Conservation (phyloP, 140 eudicot genomes). For the Bidens hawaiensis region DNA sequence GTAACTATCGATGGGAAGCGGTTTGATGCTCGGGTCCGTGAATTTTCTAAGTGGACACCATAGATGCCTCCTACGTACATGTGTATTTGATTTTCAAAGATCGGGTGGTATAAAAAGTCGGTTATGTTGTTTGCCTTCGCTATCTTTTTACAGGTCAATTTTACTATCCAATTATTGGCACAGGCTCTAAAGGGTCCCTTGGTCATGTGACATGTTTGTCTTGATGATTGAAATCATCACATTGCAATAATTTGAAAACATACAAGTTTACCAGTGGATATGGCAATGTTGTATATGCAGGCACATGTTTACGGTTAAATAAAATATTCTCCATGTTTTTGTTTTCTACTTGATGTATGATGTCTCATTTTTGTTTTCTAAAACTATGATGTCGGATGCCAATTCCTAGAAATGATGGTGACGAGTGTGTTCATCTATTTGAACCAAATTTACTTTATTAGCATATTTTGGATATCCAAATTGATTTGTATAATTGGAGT, state of each 20-base stretch:
- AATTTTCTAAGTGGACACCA: no score
- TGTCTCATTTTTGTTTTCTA: not conserved
- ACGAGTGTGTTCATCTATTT: no score
- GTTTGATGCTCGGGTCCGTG: no score
- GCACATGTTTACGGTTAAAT: not conserved
- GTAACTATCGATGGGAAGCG: no score
- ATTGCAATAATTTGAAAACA: not conserved
- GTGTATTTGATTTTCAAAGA: not conserved
- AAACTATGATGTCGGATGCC: not conserved
- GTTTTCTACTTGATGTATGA: not conserved
- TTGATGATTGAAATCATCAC: not conserved
- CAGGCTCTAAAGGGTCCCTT: conserved; percentile 13
- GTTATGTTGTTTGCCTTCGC: not conserved
- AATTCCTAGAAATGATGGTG: no score
- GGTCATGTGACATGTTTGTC: conserved; percentile 31
- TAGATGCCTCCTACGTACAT: not conserved
- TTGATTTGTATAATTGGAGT: no score
- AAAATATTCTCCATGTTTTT: not conserved
- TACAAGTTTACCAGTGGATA: not conserved
- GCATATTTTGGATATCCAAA: no score
- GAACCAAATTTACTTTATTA: no score
- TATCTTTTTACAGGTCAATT: not conserved
- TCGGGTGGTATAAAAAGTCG: not conserved
- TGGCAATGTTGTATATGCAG: not conserved
- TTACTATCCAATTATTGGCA: conserved; percentile 7